These are phyloP conservation scores for Jackrogersella minutella DNA, from an alignment of 495 filamentous ascomycete species.

Conservation along the genomic window DNA sequence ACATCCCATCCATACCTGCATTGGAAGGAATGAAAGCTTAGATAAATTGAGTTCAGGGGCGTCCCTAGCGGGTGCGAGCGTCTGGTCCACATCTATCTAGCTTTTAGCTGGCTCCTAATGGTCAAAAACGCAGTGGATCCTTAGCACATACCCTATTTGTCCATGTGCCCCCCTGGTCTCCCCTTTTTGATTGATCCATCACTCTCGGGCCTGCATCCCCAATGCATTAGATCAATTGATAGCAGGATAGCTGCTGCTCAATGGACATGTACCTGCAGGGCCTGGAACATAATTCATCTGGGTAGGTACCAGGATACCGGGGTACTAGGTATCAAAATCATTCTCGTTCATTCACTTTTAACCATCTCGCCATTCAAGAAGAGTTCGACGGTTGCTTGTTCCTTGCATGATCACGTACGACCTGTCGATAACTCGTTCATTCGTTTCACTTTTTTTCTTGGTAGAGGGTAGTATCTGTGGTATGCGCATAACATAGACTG, in stretches of 20 bases:
- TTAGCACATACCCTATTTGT: constrained; percentile 14
- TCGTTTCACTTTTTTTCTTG: constrained; percentile 21
- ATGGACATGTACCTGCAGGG: constrained; percentile 4
- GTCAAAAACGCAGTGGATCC: not conserved
- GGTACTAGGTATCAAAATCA: too few relatives aligned
- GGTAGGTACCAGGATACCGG: too few relatives aligned
- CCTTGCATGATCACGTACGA: constrained; percentile 37
- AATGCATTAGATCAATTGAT: not conserved
- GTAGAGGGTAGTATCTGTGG: constrained; percentile 9
- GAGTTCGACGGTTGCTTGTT: constrained; percentile 25
- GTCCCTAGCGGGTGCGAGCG: not conserved
- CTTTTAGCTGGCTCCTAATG: constrained; percentile 22
- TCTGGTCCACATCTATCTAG: constrained; percentile 12
- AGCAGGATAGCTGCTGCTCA: not conserved
- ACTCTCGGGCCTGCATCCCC: constrained; percentile 12
- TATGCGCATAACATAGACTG: constrained; percentile 14
- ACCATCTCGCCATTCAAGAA: constrained; percentile 18
- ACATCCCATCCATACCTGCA: not conserved
- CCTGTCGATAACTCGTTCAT: constrained; percentile 22
- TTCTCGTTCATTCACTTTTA: constrained; percentile 13
- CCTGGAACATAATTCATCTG: constrained; percentile 17
- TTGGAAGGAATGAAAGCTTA: not conserved
- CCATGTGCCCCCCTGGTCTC: not conserved
- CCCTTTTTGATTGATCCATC: constrained; percentile 35
- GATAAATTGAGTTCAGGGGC: not conserved